phyloP scores from a whole-genome alignment of 176 grass and related monocot species.

The Avena sativa region DNA sequence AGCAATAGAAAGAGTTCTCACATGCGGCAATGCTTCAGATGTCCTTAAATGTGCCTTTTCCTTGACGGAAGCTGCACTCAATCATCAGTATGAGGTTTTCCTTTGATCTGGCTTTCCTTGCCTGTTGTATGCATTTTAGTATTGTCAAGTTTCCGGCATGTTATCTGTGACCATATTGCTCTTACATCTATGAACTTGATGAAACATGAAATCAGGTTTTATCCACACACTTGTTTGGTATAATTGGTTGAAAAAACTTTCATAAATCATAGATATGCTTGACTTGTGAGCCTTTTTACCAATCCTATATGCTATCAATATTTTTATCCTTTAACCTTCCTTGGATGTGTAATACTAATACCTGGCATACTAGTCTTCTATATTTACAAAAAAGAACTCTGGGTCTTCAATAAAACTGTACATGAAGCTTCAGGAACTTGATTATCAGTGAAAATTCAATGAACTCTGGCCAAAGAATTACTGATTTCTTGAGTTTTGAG shows the following conservation, averaged over 20 bases:
- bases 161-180: conserved; percentile 11
- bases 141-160: background rate
- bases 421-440: background rate
- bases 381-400: background rate
- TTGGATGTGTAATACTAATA: background rate
- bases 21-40: conserved; percentile 63
- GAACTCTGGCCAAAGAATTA: conserved; percentile 1
- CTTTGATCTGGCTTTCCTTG: conserved; percentile 47
- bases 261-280: conserved; percentile 4
- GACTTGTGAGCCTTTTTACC: conserved; percentile 19
- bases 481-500: conserved; percentile 19
- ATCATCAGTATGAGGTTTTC: conserved; percentile 83
- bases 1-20: conserved; percentile 57
- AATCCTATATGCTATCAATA: conserved; percentile 1
- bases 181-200: background rate
- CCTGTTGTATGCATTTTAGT: background rate
- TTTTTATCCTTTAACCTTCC: conserved; percentile 26
- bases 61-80: conserved; percentile 69
- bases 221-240: conserved; percentile 21
- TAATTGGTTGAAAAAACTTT: conserved; percentile 18
- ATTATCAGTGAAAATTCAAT: conserved; percentile 6
- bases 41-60: conserved; percentile 70
- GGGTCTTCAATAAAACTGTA: conserved; percentile 18
- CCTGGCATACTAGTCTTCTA: conserved; percentile 4
- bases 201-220: conserved; percentile 13